phyloP scores from a whole-genome alignment of 331 rosid species.

The Pyrus hybrid region DNA sequence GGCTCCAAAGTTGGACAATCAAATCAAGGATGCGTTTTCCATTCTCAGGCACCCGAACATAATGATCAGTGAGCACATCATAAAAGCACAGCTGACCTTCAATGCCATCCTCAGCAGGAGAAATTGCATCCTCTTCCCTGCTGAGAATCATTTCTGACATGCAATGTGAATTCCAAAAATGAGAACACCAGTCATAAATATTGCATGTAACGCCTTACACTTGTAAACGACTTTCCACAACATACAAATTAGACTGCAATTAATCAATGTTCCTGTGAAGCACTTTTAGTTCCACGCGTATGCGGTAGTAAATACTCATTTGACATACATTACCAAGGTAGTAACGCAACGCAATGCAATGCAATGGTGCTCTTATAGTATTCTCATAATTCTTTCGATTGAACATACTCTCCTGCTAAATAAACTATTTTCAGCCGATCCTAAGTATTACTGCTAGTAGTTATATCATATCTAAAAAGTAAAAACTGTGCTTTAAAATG shows the following conservation, averaged over 20 bases:
- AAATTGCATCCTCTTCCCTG: conserved; percentile 64
- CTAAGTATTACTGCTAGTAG: not conserved
- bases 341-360: not conserved
- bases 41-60: conserved; percentile 62
- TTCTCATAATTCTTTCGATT: not conserved
- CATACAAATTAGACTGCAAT: not conserved
- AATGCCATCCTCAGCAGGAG: conserved; percentile 40
- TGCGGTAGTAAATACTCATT: not conserved
- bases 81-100: conserved; percentile 62
- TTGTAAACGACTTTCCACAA: not conserved
- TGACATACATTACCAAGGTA: not conserved
- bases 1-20: conserved; percentile 97
- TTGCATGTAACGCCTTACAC: not conserved
- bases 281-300: not conserved
- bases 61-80: conserved; percentile 92
- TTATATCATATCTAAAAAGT: not conserved
- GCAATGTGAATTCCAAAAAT: conserved; percentile 7
- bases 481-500: not conserved
- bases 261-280: not conserved
- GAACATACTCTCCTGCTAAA: not conserved
- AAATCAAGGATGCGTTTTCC: conserved; percentile 83
- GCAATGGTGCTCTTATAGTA: not conserved
- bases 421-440: not conserved
- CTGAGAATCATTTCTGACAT: conserved; percentile 61
- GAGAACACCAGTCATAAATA: conserved; percentile 5